Evolutionary conservation across 2,329 filamentous ascomycete genomes (phyloP), one percentile per base, ranked within the genome.

Genomic region (Calonectria pseudoturangicola): DNA sequence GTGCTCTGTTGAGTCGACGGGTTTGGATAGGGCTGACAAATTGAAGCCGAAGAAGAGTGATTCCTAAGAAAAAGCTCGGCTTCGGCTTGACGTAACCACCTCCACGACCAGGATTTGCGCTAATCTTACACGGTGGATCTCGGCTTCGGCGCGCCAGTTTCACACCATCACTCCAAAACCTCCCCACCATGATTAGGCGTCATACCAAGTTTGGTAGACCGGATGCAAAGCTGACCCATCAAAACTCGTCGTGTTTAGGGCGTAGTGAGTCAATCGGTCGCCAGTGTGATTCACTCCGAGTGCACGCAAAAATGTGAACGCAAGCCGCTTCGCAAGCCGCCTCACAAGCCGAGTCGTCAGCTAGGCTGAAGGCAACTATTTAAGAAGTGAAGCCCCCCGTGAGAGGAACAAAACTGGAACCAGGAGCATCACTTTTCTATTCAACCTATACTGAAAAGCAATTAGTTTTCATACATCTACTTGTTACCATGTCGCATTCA

Each of bases 211-310:
- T 64, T 28, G 63, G 68, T 25, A 68, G 45, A 62, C 39, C 54
- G 60, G 41, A 71, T 71, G 71, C 74, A 73, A 70, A 69, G 75
- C 76, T 79, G 73, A 79, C 73, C 51, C 41, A 50, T 70, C 33
- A 39, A 60, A 51, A 54, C 25, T 48, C 67, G 60, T 73, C 76
- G 70, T 71, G 10, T 7, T 45, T 73, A 75, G 74, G 75, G 75
- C 73, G 73, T 30, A 43, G 54, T 79, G 77, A 79, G 71, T 79
- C 77, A 75, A 79, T 43, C 25, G 33, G 25, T 18, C 25, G 51
- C 48, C 60, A 51, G 33, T 28, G n/a, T 25, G 33, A 43, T 39
- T 62, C n/a, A 21, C n/a, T 28, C 41, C 39, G 25, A 30, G 25
- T 13, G 58, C 27, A 30, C 21, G 39, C 41, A 33, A 28, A 47